Evolutionary conservation across 208 protist species (phyloP).

Genomic region (Giardia muris): DNA sequence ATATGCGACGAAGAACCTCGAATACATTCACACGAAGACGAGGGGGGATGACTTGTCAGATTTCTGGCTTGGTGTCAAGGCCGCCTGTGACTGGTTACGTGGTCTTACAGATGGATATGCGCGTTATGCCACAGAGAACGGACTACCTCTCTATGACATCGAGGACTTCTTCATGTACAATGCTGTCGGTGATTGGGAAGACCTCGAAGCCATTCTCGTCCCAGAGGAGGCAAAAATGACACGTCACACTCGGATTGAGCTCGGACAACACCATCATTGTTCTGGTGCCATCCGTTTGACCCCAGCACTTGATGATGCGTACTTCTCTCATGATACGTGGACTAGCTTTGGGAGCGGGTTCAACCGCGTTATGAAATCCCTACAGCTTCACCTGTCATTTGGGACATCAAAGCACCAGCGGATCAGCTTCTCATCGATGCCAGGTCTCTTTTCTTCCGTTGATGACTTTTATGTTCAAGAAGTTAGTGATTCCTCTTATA

Average conservation of each 20-base stretch:
- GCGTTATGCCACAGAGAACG: not conserved
- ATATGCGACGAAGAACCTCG: not conserved
- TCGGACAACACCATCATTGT: constrained; percentile 13
- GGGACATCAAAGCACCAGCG: not conserved
- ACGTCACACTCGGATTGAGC: not conserved
- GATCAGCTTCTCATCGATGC: not conserved
- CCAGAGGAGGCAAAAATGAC: not conserved
- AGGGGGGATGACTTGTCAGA: not conserved
- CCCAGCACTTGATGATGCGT: not conserved
- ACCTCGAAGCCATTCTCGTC: not conserved
- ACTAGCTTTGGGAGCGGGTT: constrained; percentile 13
- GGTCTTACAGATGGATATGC: constrained; percentile 1
- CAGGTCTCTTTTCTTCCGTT: constrained; percentile 1
- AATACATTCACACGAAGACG: not conserved
- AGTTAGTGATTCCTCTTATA: not conserved
- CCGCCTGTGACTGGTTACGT: not conserved
- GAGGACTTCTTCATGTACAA: not conserved
- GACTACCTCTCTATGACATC: not conserved
- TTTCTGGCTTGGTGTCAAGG: constrained; percentile 15
- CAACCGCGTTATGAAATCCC: not conserved
- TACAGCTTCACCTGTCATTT: not conserved
- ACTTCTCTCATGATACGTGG: constrained; percentile 24
- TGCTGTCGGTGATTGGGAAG: not conserved
- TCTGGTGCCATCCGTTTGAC: not conserved
- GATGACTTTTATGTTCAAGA: constrained; percentile 26